These are phyloP conservation scores for Bombardia bombarda DNA, from an alignment of 495 filamentous ascomycete species.

Conservation along the genomic window DNA sequence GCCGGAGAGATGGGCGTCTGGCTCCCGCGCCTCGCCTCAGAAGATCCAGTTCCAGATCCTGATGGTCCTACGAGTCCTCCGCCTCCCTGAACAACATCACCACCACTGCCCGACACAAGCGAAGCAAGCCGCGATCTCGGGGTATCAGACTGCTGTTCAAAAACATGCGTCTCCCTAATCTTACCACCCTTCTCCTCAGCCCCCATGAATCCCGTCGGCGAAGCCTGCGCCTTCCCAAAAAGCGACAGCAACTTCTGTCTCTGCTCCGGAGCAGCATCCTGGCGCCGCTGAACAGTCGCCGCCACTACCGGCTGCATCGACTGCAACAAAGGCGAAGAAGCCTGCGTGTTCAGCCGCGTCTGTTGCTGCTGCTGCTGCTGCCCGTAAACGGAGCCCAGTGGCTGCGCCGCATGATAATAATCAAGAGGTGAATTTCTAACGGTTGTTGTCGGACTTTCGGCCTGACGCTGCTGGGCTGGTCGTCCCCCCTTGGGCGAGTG, in stretches of 20 bases:
- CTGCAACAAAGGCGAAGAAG: neutral
- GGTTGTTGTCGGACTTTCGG: neutral
- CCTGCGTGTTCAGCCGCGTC: too few relatives aligned
- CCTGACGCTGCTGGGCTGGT: neutral
- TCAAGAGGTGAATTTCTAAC: neutral
- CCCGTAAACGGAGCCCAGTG: neutral
- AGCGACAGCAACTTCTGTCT: slow-evolving; percentile 61
- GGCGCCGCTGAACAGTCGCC: slow-evolving; percentile 5
- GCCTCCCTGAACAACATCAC: slow-evolving; percentile 15
- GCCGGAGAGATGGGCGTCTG: slow-evolving; percentile 53
- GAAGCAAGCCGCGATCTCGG: slow-evolving; percentile 34
- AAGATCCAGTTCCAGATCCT: too few relatives aligned
- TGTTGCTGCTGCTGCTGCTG: too few relatives aligned
- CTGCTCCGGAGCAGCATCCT: slow-evolving; percentile 46
- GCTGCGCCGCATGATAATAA: neutral
- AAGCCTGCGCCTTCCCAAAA: slow-evolving; percentile 50
- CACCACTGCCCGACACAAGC: slow-evolving; percentile 23
- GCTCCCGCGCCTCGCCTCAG: slow-evolving; percentile 34
- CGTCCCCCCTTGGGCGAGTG: slow-evolving; percentile 16
- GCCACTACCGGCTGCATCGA: slow-evolving; percentile 3
- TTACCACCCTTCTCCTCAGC: slow-evolving; percentile 36
- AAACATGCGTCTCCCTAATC: slow-evolving; percentile 24
- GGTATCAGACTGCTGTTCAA: slow-evolving; percentile 27
- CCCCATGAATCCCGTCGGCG: slow-evolving; percentile 24
- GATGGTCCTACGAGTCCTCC: too few relatives aligned